A percentile compares a stretch with the other conserved stretches of the same genome.
Conservation (phyloP, 331 rosid genomes). For the Malus hybrid region DNA sequence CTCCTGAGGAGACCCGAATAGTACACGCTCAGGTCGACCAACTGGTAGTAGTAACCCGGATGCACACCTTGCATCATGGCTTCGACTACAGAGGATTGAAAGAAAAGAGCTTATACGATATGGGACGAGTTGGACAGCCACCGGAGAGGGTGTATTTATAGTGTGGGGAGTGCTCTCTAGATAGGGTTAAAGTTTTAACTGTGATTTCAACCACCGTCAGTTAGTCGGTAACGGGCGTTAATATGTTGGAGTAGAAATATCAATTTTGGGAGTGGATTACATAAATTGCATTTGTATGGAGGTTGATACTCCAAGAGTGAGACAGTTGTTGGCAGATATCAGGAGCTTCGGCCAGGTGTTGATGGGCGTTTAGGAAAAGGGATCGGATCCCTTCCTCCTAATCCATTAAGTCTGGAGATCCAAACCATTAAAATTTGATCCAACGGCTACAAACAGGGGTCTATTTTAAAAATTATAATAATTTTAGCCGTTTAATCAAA, state of each 20-base stretch:
- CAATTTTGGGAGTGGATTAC: background rate
- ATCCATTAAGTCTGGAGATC: too few species aligned
- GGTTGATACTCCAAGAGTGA: background rate
- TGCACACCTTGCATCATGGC: constrained; percentile 7
- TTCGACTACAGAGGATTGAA: background rate
- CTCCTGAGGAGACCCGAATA: background rate
- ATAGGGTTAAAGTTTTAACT: background rate
- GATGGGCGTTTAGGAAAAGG: background rate
- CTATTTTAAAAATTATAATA: too few species aligned
- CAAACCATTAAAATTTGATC: too few species aligned
- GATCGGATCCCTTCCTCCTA: too few species aligned
- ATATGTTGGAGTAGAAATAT: background rate
- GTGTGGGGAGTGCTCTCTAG: background rate
- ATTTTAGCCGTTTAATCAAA: too few species aligned
- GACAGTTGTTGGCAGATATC: constrained; percentile 21
- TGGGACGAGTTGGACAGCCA: background rate
- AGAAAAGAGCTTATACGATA: background rate
- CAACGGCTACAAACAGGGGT: too few species aligned
- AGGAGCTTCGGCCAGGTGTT: constrained; percentile 10
- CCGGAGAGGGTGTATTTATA: constrained; percentile 10
- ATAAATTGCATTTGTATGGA: constrained; percentile 5
- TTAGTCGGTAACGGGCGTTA: background rate
- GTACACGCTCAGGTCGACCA: background rate
- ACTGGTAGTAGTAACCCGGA: background rate
- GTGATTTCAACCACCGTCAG: background rate